Conservation (phyloP, 805 yeast genomes). For the Saturnispora saitoi region DNA sequence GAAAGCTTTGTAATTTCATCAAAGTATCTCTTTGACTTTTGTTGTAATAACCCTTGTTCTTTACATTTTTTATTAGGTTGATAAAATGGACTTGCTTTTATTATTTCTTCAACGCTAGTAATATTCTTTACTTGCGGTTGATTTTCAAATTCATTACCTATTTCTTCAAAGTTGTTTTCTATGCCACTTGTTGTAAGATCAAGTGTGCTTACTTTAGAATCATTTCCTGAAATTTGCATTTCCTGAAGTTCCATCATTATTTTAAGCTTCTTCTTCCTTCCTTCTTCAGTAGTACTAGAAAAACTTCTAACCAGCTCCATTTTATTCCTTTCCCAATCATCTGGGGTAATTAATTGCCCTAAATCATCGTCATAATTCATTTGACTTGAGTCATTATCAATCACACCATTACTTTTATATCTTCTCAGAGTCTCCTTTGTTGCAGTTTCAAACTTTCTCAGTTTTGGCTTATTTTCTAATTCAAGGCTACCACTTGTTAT, state of each 20-base stretch:
- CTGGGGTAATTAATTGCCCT: neutral
- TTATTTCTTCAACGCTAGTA: neutral
- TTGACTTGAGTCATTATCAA: neutral
- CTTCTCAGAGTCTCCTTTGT: conserved; percentile 7
- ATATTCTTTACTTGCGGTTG: neutral
- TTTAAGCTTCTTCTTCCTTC: neutral
- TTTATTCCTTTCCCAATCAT: conserved; percentile 9
- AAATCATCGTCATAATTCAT: neutral
- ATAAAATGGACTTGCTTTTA: conserved; percentile 6
- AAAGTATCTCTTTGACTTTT: neutral
- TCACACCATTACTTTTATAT: neutral
- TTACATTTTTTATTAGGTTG: neutral
- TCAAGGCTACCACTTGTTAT: neutral
- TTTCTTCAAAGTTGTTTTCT: neutral
- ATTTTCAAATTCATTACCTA: neutral
- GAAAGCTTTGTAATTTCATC: neutral
- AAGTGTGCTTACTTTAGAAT: neutral
- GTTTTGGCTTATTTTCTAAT: neutral
- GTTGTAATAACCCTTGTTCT: neutral
- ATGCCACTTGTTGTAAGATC: neutral
- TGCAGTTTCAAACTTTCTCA: conserved; percentile 7
- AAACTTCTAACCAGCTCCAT: neutral
- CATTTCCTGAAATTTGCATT: neutral
- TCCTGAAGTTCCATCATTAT: neutral
- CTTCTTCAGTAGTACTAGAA: neutral